These are phyloP conservation scores for Xylaria telfairii DNA, from an alignment of 495 filamentous ascomycete genomes.

Conservation along the genomic window DNA sequence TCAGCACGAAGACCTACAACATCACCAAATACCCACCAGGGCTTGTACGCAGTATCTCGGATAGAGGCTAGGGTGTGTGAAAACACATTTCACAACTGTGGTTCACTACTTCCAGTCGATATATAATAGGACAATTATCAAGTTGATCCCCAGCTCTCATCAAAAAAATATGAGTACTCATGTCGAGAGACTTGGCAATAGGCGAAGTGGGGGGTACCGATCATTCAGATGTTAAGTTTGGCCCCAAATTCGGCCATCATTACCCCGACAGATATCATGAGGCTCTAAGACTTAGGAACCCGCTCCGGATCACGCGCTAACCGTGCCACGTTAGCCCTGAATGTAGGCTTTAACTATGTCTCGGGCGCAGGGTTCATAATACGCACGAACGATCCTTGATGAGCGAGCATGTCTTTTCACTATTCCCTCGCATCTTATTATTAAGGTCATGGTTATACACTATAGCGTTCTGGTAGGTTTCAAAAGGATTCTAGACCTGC, in stretches of 20 bases:
- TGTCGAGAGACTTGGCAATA: conserved; percentile 4
- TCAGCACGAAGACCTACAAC: neutral
- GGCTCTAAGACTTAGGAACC: neutral
- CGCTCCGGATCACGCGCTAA: neutral
- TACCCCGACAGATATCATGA: neutral
- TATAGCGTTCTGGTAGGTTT: neutral
- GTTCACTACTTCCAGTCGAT: neutral
- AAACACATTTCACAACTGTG: neutral
- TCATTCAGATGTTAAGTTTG: neutral
- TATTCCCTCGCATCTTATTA: too few relatives aligned
- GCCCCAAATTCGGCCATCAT: conserved; percentile 8
- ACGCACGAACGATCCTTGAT: neutral
- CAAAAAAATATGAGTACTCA: neutral
- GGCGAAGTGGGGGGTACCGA: neutral
- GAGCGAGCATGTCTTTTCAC: neutral
- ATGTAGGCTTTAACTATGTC: too few relatives aligned
- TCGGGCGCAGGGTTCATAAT: neutral
- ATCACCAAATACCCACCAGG: neutral
- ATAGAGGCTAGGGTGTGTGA: neutral
- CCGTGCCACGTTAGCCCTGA: neutral
- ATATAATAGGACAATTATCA: neutral
- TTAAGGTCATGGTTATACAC: neutral
- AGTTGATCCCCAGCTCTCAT: neutral
- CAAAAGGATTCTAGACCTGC: neutral
- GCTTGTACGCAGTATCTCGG: neutral